A percentile compares a stretch with the other conserved stretches of the same genome.
phyloP scores from a whole-genome alignment of 2,329 filamentous ascomycete genomes.

The Ophiostoma novo-ulmi region DNA sequence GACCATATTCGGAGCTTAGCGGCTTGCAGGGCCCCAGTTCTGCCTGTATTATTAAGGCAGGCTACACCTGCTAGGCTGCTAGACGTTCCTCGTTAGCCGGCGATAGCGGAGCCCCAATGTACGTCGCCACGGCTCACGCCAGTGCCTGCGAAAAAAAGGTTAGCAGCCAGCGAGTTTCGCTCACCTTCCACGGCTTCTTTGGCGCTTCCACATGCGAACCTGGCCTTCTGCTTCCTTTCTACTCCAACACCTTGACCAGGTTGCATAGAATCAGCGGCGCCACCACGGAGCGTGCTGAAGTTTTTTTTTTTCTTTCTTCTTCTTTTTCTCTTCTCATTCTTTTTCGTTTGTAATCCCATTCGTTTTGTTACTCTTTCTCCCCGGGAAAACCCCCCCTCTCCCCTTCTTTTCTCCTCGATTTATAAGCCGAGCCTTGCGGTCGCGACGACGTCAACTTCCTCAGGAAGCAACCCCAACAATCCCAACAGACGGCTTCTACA shows the following conservation, averaged over 20 bases:
- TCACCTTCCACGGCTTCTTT: slow-evolving; percentile 23
- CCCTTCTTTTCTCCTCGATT: background rate
- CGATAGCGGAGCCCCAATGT: slow-evolving; percentile 26
- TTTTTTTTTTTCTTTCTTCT: background rate
- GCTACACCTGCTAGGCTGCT: background rate
- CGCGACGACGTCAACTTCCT: background rate
- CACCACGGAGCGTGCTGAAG: slow-evolving; percentile 12
- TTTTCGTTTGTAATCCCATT: background rate
- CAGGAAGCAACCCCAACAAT: background rate
- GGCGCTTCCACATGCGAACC: slow-evolving; percentile 20
- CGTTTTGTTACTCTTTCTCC: background rate
- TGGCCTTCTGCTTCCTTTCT: slow-evolving; percentile 8
- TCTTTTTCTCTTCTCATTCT: background rate
- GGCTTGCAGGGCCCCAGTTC: slow-evolving; percentile 17
- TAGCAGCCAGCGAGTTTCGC: slow-evolving; percentile 22
- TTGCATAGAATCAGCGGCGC: slow-evolving; percentile 11
- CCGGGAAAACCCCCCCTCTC: background rate
- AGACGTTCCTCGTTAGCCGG: slow-evolving; percentile 7
- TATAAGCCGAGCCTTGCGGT: slow-evolving; percentile 21
- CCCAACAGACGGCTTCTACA: background rate
- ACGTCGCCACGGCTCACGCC: slow-evolving; percentile 20
- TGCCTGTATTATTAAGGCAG: slow-evolving; percentile 27
- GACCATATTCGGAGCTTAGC: slow-evolving; percentile 18
- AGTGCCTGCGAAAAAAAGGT: slow-evolving; percentile 18
- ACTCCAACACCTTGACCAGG: background rate